Base-by-base conservation (phyloP, 2,329 filamentous ascomycete species). In the Aaosphaeria arxii region DNA sequence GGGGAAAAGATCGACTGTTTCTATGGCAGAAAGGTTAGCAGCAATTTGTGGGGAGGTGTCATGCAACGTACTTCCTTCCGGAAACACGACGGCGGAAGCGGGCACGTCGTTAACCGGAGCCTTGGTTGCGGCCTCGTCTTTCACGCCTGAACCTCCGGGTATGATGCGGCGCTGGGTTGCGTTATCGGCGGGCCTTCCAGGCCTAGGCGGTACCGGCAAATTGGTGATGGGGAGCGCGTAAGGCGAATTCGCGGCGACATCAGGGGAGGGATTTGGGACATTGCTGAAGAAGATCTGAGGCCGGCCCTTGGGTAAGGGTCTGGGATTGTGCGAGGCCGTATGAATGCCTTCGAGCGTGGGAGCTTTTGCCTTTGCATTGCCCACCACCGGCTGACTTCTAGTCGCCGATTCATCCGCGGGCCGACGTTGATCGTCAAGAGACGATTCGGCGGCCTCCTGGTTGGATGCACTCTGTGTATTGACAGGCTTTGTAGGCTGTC, bases 1-100 rank as follows among this genome's bases (percentile, higher is more conserved):
- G 5, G 92, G 90, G 53, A 85, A 88, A 73, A 96, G 95, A 72
- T 97, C 94, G 45, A 88, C 88, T 54, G 76, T 69, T 66, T 74
- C 79, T 82, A 52, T 7, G 30, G 32, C 6, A 11, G 7, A 2
- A 11, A 1, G 30, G 42, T 59, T 47, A 59, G 55, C 50, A 43
- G 11, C 11, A 40, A 30, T 7, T 5, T 9, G n/a, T 39, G 11
- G 17, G 28, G 6, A 30, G 5, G 6, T 38, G 13, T 43, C 7
- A 36, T 36, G 7, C 4, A 11, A 55, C 58, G 50, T 56, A 60
- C 62, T 71, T 43, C 62, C 70, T 7, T 64, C 60, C 7, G 72
- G 66, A 43, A 76, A 64, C 7, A 68, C 54, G 11, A 71, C 67
- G 5, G 73, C 71, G 39, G 69, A 58, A 5, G 62, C 48, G 9